These are phyloP conservation scores for Trypanosoma theileri DNA, from an alignment of 208 protist genomes.

Conservation along the genomic window DNA sequence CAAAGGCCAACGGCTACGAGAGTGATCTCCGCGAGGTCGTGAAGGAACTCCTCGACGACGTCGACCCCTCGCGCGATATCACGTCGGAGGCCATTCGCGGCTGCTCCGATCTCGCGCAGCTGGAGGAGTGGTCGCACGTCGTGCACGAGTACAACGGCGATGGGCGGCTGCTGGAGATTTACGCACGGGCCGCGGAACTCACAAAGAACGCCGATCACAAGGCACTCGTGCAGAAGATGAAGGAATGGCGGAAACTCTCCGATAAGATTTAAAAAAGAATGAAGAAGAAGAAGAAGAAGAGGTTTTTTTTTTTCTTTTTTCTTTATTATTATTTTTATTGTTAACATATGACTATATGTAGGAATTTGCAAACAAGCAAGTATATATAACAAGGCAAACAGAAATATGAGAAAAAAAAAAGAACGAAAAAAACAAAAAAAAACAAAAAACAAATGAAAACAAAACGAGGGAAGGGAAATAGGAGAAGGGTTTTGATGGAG, in stretches of 20 bases:
- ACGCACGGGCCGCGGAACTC: slow-evolving; percentile 76
- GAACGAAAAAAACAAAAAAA: too few species aligned
- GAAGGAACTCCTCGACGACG: slow-evolving; percentile 68
- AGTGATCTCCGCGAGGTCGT: slow-evolving; percentile 65
- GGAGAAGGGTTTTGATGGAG: too few species aligned
- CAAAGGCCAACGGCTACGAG: slow-evolving; percentile 63
- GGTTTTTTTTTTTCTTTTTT: too few species aligned
- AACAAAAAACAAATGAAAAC: too few species aligned
- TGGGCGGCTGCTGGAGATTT: slow-evolving; percentile 82
- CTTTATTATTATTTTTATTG: slow-evolving; percentile 12
- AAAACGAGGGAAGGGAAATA: too few species aligned
- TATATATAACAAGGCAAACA: too few species aligned
- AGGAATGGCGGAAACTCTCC: slow-evolving; percentile 64
- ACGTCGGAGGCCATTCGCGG: slow-evolving; percentile 66
- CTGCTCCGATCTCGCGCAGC: slow-evolving; percentile 65
- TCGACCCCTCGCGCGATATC: slow-evolving; percentile 77
- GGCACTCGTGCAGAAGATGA: slow-evolving; percentile 75
- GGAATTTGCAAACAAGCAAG: too few species aligned
- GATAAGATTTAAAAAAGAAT: slow-evolving; percentile 52
- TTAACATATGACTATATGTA: too few species aligned
- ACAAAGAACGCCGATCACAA: slow-evolving; percentile 76
- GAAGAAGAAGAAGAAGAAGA: neutral
- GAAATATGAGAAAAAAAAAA: too few species aligned
- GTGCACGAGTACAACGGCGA: slow-evolving; percentile 91
- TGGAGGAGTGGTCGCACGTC: slow-evolving; percentile 76